Percentiles rank a stretch among this genome's conserved stretches.
phyloP scores from a whole-genome alignment of 2,329 filamentous ascomycete species.

The Aspergillus jensenii region DNA sequence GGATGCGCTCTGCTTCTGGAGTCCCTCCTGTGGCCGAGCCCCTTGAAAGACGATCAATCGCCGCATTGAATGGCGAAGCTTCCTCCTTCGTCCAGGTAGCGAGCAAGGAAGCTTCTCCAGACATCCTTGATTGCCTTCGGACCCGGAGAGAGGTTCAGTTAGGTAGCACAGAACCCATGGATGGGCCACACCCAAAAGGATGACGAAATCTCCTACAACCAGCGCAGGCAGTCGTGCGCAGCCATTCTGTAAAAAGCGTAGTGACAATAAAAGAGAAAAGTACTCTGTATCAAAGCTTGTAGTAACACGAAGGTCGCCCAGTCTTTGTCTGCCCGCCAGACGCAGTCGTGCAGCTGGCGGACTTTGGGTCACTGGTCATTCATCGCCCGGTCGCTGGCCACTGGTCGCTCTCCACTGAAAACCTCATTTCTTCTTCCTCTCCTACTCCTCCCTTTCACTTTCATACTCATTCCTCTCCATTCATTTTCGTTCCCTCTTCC shows the following conservation, averaged over 20 bases:
- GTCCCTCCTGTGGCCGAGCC: neutral
- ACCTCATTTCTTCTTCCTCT: slow-evolving; percentile 13
- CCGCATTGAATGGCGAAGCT: neutral
- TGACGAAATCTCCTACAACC: slow-evolving; percentile 17
- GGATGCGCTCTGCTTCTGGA: neutral
- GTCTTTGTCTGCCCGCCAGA: neutral
- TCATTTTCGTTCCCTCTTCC: slow-evolving; percentile 15
- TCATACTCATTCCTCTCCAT: slow-evolving; percentile 17
- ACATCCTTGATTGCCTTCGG: neutral
- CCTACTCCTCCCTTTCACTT: slow-evolving; percentile 10
- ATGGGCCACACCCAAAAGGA: slow-evolving; percentile 8
- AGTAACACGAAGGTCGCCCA: neutral
- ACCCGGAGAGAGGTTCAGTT: neutral
- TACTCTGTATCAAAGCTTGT: neutral
- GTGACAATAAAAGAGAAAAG: neutral
- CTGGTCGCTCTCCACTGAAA: slow-evolving; percentile 12
- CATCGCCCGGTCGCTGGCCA: neutral
- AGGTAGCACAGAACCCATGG: neutral
- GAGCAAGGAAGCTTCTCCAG: neutral
- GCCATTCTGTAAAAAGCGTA: neutral
- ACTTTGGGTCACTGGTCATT: slow-evolving; percentile 1
- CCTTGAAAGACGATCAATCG: slow-evolving; percentile 2
- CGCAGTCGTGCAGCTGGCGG: too few relatives aligned
- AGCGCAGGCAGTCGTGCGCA: neutral
- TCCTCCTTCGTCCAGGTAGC: neutral